Base-by-base conservation (phyloP, 2,329 filamentous ascomycete genomes). In the Pseudocercospora pini-densiflorae region DNA sequence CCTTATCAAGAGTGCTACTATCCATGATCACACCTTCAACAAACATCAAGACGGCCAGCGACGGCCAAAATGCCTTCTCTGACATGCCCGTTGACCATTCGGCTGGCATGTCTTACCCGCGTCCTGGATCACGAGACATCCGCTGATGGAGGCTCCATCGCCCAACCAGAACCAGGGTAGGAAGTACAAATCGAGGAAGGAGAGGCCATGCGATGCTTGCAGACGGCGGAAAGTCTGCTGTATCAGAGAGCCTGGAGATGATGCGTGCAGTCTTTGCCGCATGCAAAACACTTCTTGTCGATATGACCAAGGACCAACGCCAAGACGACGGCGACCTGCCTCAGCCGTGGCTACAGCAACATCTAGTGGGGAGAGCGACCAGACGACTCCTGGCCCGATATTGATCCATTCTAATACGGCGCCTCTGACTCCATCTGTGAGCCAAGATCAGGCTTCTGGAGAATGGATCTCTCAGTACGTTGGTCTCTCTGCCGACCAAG, bases 381-480 rank as follows among this genome's bases (percentile, higher is more conserved):
- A 55, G 47, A 63, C 54, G n/a, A 53, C 54, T 12, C 40, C 54
- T 24, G 54, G 40, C 10, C 43, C 59, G 23, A 27, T 55, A 16
- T 19, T 31, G 59, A 55, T 55, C 6, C 51, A n/a, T 14, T 55
- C 51, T 10, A 31, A 29, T 23, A 55, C 21, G 10, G 51, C 51
- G 21, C 51, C 51, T 31, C 23, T 27, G 27, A 19, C 27, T n/a
- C 27, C 57, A 23, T 21, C 47, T 19, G 23, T n/a, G 40, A 59
- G 57, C 29, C 54, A 47, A 14, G 55, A 59, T 9, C 45, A 16
- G 16, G 10, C 60, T 23, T 29, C 53, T 43, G 31, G 54, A 33
- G 68, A 72, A 63, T 72, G 70, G 68, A 68, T 70, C 61, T 67
- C 67, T 33, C 70, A 68, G 53, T 70, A 71, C 31, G 67, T 69